Evolutionary conservation across 2,329 filamentous ascomycete species (phyloP).

Genomic region (Salinomyces thailandicus): DNA sequence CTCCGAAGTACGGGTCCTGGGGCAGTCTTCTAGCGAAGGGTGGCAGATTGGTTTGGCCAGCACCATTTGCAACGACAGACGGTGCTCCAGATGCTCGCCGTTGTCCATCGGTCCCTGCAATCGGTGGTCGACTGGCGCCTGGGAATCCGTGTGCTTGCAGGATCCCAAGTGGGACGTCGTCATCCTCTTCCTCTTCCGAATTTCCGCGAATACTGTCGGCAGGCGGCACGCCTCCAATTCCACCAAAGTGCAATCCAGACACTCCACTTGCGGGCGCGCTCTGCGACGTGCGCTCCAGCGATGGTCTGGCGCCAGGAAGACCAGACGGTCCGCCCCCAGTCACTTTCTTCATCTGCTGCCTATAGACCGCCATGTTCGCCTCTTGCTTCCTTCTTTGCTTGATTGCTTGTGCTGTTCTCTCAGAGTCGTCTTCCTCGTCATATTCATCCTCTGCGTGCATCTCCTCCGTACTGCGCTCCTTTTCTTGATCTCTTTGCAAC

Average conservation of each 20-base stretch:
- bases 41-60: slow-evolving; percentile 50
- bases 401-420: slow-evolving; percentile 61
- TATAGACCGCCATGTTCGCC: slow-evolving; percentile 78
- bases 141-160: slow-evolving; percentile 84
- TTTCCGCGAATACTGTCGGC: slow-evolving; percentile 15
- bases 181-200: slow-evolving; percentile 60
- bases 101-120: slow-evolving; percentile 49
- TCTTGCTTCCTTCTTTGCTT: slow-evolving; percentile 79
- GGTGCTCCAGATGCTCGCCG: slow-evolving; percentile 35
- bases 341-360: slow-evolving; percentile 94
- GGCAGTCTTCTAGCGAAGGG: slow-evolving; percentile 75
- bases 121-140: slow-evolving; percentile 62
- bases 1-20: slow-evolving; percentile 74
- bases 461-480: slow-evolving; percentile 26
- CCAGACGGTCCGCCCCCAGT: slow-evolving; percentile 58
- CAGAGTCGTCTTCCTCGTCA: slow-evolving; percentile 66
- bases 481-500: slow-evolving; percentile 50
- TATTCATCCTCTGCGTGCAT: slow-evolving; percentile 49
- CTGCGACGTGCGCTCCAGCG: slow-evolving; percentile 42
- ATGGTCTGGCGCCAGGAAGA: slow-evolving; percentile 39
- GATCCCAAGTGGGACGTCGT: slow-evolving; percentile 78
- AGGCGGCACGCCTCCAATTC: slow-evolving; percentile 21
- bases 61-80: slow-evolving; percentile 37
- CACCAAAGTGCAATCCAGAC: slow-evolving; percentile 21
- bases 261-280: slow-evolving; percentile 13